phyloP scores from a whole-genome alignment of 768 basidiomycete species.

The Collybiopsis confluens region DNA sequence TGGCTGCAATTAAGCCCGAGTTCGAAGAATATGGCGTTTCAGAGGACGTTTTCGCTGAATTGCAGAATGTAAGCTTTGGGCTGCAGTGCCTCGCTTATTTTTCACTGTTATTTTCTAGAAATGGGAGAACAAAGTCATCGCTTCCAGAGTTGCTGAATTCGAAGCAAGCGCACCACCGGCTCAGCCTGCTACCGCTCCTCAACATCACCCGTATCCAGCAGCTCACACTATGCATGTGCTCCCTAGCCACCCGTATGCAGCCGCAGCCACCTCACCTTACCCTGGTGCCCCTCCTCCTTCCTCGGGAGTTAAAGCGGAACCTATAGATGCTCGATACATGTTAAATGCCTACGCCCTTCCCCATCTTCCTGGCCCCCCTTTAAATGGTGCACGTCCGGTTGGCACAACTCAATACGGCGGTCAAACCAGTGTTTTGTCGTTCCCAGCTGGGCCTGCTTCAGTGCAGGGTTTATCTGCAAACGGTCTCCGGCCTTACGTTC shows the following conservation, averaged over 20 bases:
- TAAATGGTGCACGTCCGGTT: constrained; percentile 48
- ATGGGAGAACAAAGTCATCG: constrained; percentile 94
- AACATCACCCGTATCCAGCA: constrained; percentile 51
- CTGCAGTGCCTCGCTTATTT: not conserved
- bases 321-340: constrained; percentile 65
- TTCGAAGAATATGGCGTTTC: constrained; percentile 96
- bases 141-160: constrained; percentile 95
- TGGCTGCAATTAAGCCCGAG: constrained; percentile 80
- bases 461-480: constrained; percentile 6
- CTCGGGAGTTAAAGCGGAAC: constrained; percentile 68
- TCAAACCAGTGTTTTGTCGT: constrained; percentile 56
- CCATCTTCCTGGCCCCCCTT: constrained; percentile 59
- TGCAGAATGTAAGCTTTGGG: constrained; percentile 66
- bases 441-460: constrained; percentile 31
- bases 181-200: constrained; percentile 40
- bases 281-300: constrained; percentile 34
- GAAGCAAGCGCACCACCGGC: constrained; percentile 46
- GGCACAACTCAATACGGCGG: constrained; percentile 48
- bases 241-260: constrained; percentile 39
- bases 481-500: constrained; percentile 1
- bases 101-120: constrained; percentile 44
- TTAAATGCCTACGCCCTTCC: constrained; percentile 56
- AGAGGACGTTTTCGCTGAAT: constrained; percentile 83
- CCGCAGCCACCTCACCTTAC: constrained; percentile 41
- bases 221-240: constrained; percentile 63